Evolutionary conservation across 495 filamentous ascomycete genomes (phyloP).

Genomic region (Aspergillus ellipticus): DNA sequence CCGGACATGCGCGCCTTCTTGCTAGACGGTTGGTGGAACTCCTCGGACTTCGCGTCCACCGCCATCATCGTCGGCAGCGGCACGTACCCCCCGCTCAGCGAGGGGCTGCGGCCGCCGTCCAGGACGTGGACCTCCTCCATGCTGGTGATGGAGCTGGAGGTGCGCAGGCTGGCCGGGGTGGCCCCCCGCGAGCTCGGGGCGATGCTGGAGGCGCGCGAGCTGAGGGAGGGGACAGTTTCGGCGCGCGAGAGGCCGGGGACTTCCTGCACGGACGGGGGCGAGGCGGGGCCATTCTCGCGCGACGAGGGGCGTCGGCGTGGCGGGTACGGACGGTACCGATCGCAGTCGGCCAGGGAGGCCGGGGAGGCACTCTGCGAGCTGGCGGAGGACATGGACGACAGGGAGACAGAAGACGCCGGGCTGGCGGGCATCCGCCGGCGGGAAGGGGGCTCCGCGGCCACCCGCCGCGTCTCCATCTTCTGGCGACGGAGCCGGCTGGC

Average conservation of each 20-base stretch:
- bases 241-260: conserved; percentile 46
- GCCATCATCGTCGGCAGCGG: too few species aligned
- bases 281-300: conserved; percentile 39
- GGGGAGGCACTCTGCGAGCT: conserved; percentile 24
- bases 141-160: conserved; percentile 34
- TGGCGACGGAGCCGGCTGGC: conserved; percentile 41
- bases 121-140: conserved; percentile 35
- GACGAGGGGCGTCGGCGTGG: conserved; percentile 37
- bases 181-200: conserved; percentile 37
- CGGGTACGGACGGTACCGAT: conserved; percentile 36
- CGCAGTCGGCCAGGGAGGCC: conserved; percentile 26
- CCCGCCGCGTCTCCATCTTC: conserved; percentile 33
- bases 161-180: conserved; percentile 41
- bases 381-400: conserved; percentile 18
- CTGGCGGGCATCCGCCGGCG: conserved; percentile 33
- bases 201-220: conserved; percentile 49
- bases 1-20: conserved; percentile 41
- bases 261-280: conserved; percentile 47
- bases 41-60: conserved; percentile 27
- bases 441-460: conserved; percentile 20
- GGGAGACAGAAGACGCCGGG: conserved; percentile 31
- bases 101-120: conserved; percentile 33
- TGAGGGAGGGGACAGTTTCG: conserved; percentile 40
- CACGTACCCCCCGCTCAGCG: conserved; percentile 34
- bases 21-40: conserved; percentile 28